phyloP scores from a whole-genome alignment of 345 rosid species.

The Limnanthes douglasii region DNA sequence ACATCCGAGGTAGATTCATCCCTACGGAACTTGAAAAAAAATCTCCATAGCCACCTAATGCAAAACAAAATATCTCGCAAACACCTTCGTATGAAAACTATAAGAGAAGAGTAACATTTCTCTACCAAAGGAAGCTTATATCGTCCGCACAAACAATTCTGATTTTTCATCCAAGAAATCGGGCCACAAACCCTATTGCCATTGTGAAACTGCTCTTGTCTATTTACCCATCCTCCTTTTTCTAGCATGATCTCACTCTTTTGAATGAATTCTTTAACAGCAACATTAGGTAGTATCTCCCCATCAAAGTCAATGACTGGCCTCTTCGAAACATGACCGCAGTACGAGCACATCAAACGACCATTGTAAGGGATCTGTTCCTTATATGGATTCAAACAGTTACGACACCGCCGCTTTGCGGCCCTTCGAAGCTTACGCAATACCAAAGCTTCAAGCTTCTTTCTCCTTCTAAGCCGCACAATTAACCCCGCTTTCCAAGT shows the following conservation, averaged over 20 bases:
- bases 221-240: conserved; percentile 61
- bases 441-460: conserved; percentile 77
- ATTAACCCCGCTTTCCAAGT: conserved; percentile 79
- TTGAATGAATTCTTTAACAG: conserved; percentile 78
- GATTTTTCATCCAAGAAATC: conserved; percentile 39
- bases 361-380: conserved; percentile 97
- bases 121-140: conserved; percentile 69
- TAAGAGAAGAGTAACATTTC: conserved; percentile 61
- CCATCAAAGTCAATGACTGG: conserved; percentile 86
- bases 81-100: conserved; percentile 47
- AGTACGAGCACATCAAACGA: conserved; percentile 82
- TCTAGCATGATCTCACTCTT: conserved; percentile 78
- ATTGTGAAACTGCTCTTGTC: conserved; percentile 74
- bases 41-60: conserved; percentile 90
- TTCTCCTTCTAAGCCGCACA: conserved; percentile 71
- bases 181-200: conserved; percentile 52
- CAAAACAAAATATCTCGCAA: conserved; percentile 65
- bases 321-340: conserved; percentile 92
- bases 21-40: conserved; percentile 57
- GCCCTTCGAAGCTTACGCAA: conserved; percentile 82
- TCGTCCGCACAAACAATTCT: conserved; percentile 38
- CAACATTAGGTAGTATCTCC: conserved; percentile 52
- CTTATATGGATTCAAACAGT: conserved; percentile 71
- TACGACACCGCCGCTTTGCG: conserved; percentile 80
- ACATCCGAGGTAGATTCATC: conserved; percentile 46